These are phyloP conservation scores for Jaltomata sinuosa DNA, from an alignment of 257 asterid species.

Conservation along the genomic window DNA sequence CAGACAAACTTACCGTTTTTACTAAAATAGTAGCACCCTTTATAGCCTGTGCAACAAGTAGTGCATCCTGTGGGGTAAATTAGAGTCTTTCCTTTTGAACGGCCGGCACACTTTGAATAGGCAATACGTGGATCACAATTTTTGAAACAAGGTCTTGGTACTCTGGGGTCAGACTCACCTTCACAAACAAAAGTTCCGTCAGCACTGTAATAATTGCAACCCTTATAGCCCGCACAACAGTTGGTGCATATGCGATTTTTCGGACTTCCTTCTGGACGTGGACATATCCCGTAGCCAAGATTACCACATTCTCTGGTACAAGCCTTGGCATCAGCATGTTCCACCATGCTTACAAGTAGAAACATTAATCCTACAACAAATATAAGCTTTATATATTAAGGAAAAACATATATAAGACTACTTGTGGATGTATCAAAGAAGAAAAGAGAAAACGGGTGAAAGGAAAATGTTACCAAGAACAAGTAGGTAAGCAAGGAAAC, in stretches of 20 bases:
- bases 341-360: neutral
- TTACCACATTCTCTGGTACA: neutral
- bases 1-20: neutral
- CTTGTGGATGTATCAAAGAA: too few species aligned
- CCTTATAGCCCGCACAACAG: neutral
- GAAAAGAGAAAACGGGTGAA: neutral
- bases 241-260: neutral
- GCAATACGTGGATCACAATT: neutral
- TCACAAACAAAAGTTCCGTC: neutral
- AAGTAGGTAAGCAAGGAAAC: neutral
- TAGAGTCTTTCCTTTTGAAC: neutral
- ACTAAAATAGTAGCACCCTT: neutral
- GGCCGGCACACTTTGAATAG: neutral
- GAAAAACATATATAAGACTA: neutral
- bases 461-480: neutral
- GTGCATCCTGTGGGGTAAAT: neutral
- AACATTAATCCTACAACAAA: neutral
- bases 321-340: neutral
- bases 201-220: neutral
- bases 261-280: neutral
- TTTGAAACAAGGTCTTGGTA: fast-evolving
- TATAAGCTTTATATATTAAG: neutral
- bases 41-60: neutral
- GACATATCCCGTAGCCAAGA: neutral
- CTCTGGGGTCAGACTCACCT: too few species aligned